Base-by-base conservation (phyloP, 805 yeast species). In the Yamadazyma takamatsuzukensis region DNA sequence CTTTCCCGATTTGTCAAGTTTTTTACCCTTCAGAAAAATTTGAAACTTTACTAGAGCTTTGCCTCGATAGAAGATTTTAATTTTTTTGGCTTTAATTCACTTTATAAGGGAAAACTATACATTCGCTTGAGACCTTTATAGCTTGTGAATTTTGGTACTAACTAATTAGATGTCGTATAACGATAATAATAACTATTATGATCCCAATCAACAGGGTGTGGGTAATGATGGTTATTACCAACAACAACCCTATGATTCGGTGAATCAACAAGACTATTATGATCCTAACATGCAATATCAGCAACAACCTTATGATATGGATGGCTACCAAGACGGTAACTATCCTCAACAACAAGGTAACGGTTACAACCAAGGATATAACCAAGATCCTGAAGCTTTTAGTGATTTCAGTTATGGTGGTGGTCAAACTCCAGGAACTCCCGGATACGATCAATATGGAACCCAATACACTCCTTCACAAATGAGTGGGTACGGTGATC, bases 401-500 rank as follows among this genome's bases (percentile, higher is more conserved):
- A 74, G 82, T 15, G 86, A 79, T 52, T 79, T 79, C 48, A 68
- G 78, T 37, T 76, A 77, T 47, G 85, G 85, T 39, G 85, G 85
- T 39, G 61, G 61, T 24, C 58, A 51, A 39, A 47, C 53, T 24
- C 57, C 60, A 15, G 87, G 85, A 31, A 75, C 82, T 35, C 79
- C 84, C 6, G 78, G 79, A 24, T 80, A 78, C 51, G 84, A 78
- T 53, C 76, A 74, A 47, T 76, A 76, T 44, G 80, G 80, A 24
- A 75, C 83, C 22, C 85, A 79, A 48, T 80, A 80, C 55, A 81
- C 93, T 28, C 89, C 94, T 16, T 85, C 95, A 4, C 93, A 84
- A 59, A 78, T 83, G 80, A 78, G 86, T 52, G 88, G 82, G 53
- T 93, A 84, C 44, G 89, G 81, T 25, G 89, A 81, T 25, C 53